These are phyloP conservation scores for Ascochyta rabiei DNA, from an alignment of 2,329 filamentous ascomycete species.

Conservation along the genomic window DNA sequence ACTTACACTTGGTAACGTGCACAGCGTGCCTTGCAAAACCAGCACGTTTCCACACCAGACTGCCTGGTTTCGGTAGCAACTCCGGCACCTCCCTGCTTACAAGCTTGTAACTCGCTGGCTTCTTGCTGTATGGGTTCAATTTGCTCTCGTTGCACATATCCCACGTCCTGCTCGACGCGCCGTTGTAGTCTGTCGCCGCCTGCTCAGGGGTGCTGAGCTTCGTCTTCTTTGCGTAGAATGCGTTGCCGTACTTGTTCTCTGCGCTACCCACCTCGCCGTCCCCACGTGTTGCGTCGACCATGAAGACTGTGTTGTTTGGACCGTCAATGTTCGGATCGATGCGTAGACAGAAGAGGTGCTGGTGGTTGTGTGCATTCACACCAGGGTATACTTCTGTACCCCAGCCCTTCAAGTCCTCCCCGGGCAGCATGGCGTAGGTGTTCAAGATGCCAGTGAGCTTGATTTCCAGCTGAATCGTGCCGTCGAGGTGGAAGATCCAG, in stretches of 20 bases:
- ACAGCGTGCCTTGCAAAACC: constrained; percentile 87
- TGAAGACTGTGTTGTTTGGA: constrained; percentile 81
- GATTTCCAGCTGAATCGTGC: constrained; percentile 89
- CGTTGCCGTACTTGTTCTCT: constrained; percentile 89
- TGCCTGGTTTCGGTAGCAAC: constrained; percentile 78
- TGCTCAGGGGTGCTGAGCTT: constrained; percentile 74
- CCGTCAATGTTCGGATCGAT: constrained; percentile 89
- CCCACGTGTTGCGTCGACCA: constrained; percentile 75
- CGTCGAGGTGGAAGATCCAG: constrained; percentile 93
- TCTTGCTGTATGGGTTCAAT: constrained; percentile 84
- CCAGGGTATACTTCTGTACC: constrained; percentile 90
- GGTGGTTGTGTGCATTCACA: constrained; percentile 94
- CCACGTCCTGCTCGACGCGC: constrained; percentile 80
- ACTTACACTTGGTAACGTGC: constrained; percentile 85
- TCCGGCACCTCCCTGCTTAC: constrained; percentile 83
- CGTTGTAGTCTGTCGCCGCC: constrained; percentile 80
- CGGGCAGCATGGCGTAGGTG: constrained; percentile 81
- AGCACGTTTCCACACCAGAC: constrained; percentile 86
- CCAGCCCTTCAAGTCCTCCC: constrained; percentile 84
- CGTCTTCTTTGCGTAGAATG: constrained; percentile 84
- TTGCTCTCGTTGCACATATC: constrained; percentile 86
- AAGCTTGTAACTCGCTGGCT: constrained; percentile 86
- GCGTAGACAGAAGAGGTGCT: constrained; percentile 91
- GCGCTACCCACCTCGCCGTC: constrained; percentile 77
- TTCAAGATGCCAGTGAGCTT: constrained; percentile 90